Evolutionary conservation across 2,329 filamentous ascomycete genomes (phyloP), one percentile per base, ranked within the genome.

Genomic region (Colletotrichum costaricense): DNA sequence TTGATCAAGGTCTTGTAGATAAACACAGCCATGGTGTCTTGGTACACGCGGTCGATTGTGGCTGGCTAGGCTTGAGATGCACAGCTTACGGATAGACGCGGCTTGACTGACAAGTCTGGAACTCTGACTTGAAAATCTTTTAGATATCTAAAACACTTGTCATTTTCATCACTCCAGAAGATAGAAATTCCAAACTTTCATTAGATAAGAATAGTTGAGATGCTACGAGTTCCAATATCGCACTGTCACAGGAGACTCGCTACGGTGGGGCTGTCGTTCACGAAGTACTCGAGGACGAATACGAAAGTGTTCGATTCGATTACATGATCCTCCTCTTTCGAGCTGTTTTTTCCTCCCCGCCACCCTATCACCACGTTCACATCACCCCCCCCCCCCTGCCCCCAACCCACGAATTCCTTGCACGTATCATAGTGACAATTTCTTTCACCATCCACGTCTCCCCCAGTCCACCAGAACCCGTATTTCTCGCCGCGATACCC

Each of bases 281-380:
- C 22, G 35, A 46, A n/a, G 33, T 24, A 71, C 33, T 66, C 22
- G 46, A 30, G 33, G 49, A 16, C 56, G 71, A 70, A 66, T 52
- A 19, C 56, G 46, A 65, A 71, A 26, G 54, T 46, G 14, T 60
- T 65, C 46, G 56, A 70, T 70, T 70, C 71, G 56, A 70, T 66
- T 60, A 62, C 55, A 52, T 28, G 16, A 56, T 22, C 59, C 33
- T 56, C 26, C 4, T 38, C 16, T 28, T n/a, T 49, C 33, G 30
- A 30, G 19, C 8, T 38, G 6, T 28, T 28, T 11, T 38, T 24
- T 1, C 4, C 16, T 56, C 54, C 24, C 9, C 52, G n/a, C n/a
- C 11, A 9, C 52, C 26, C 11, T 26, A 28, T 24, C 24, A 16
- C 26, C 54, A 56, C 11, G 8, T 28, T 56, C 54, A 28, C 54